Evolutionary conservation across 2,329 filamentous ascomycete species (phyloP).

Genomic region (Davidsoniella virescens): DNA sequence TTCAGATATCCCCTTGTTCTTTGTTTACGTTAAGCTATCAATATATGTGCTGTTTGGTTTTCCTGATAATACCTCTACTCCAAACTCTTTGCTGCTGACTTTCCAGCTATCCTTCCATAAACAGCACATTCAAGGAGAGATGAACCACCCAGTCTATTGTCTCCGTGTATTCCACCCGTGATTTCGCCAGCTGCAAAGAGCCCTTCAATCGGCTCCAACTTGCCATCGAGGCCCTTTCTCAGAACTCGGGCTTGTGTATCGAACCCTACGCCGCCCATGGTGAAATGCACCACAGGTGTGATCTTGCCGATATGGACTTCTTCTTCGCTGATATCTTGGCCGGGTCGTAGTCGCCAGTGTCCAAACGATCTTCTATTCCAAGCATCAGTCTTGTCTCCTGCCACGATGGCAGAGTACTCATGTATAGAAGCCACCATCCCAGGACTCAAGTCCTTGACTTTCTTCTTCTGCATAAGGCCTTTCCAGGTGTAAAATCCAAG

Average conservation of each 20-base stretch:
- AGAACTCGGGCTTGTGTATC: conserved; percentile 37
- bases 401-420: conserved; percentile 31
- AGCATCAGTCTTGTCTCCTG: conserved; percentile 24
- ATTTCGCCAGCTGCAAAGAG: conserved; percentile 49
- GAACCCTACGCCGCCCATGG: conserved; percentile 48
- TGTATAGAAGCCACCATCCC: conserved; percentile 27
- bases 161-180: conserved; percentile 47
- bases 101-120: conserved; percentile 42
- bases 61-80: background rate
- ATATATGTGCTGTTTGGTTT: background rate
- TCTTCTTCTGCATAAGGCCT: conserved; percentile 39
- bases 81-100: conserved; percentile 24
- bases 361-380: conserved; percentile 37
- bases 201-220: conserved; percentile 31
- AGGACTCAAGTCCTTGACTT: conserved; percentile 31
- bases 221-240: conserved; percentile 19
- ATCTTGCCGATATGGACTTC: conserved; percentile 41
- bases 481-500: conserved; percentile 49
- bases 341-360: conserved; percentile 32
- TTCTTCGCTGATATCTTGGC: conserved; percentile 27
- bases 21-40: background rate
- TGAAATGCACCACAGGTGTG: conserved; percentile 49
- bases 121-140: conserved; percentile 48
- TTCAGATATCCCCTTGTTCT: background rate
- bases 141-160: conserved; percentile 44